Conservation (phyloP, 441 rosid species). For the Gossypium schwendimanii region DNA sequence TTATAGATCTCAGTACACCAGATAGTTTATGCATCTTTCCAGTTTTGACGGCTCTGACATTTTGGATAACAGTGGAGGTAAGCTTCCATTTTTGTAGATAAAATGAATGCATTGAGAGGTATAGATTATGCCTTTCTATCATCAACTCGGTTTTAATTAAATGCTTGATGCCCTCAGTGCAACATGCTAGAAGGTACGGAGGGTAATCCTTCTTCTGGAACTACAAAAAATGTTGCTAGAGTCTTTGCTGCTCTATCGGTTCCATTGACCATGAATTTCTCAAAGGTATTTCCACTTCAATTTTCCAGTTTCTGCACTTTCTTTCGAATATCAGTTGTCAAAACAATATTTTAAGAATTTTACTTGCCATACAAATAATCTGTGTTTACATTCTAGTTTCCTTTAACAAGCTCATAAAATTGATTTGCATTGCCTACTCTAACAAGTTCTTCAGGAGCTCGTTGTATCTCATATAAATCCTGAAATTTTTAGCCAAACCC, state of each 20-base stretch:
- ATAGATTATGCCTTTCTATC: background rate
- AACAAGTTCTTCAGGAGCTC: background rate
- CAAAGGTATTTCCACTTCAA: slow-evolving; percentile 39
- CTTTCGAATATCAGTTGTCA: background rate
- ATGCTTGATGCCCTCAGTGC: slow-evolving; percentile 29
- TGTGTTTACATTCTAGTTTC: background rate
- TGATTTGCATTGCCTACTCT: slow-evolving; percentile 1
- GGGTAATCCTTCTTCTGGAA: slow-evolving; percentile 53
- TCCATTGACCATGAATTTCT: slow-evolving; percentile 61
- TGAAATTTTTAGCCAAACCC: background rate
- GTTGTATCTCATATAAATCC: background rate
- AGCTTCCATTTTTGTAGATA: slow-evolving; percentile 9
- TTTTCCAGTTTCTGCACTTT: background rate
- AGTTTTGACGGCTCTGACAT: slow-evolving; percentile 51
- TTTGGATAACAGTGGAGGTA: slow-evolving; percentile 85
- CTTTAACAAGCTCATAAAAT: background rate
- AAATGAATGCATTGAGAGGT: background rate
- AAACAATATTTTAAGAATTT: background rate
- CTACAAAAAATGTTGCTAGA: slow-evolving; percentile 48
- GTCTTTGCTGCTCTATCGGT: slow-evolving; percentile 52
- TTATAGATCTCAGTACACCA: slow-evolving; percentile 62
- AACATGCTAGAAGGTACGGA: slow-evolving; percentile 82
- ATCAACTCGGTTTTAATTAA: background rate
- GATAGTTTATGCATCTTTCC: slow-evolving; percentile 68
- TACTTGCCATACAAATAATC: background rate